Percentiles rank a stretch among this genome's conserved stretches.
Conservation (phyloP, 2,329 filamentous ascomycete genomes). For the Aspergillus sp. region DNA sequence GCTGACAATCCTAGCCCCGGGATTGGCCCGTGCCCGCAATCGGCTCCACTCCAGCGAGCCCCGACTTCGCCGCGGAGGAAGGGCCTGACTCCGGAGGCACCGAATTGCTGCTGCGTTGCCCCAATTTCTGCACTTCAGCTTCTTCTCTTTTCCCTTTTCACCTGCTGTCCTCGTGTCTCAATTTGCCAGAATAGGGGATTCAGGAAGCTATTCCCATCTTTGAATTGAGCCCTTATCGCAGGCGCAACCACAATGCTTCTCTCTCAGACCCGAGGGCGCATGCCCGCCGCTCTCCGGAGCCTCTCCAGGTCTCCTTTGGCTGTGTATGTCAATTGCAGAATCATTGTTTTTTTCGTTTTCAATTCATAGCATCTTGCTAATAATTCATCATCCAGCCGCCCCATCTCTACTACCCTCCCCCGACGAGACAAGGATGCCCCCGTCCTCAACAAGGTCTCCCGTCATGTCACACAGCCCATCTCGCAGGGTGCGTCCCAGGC, state of each 20-base stretch:
- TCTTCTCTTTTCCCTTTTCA: slow-evolving; percentile 1
- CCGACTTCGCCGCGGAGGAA: slow-evolving; percentile 13
- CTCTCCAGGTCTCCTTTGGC: slow-evolving; percentile 8
- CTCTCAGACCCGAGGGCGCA: slow-evolving; percentile 22
- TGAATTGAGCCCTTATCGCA: slow-evolving; percentile 1
- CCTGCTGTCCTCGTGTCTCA: neutral
- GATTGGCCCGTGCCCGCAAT: slow-evolving; percentile 10
- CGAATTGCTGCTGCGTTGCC: neutral
- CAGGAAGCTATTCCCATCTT: neutral
- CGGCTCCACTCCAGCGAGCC: slow-evolving; percentile 5
- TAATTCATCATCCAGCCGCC: slow-evolving; percentile 19
- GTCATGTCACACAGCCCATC: slow-evolving; percentile 89
- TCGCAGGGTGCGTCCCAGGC: slow-evolving; percentile 97
- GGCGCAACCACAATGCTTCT: slow-evolving; percentile 18
- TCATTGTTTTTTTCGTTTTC: neutral
- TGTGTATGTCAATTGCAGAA: slow-evolving; percentile 1
- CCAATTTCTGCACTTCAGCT: slow-evolving; percentile 1
- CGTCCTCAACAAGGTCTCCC: slow-evolving; percentile 75
- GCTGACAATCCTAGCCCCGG: slow-evolving; percentile 8
- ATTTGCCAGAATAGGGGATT: neutral
- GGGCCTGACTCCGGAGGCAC: slow-evolving; percentile 1
- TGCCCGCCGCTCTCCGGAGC: slow-evolving; percentile 23
- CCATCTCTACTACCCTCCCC: slow-evolving; percentile 42
- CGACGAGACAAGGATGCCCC: slow-evolving; percentile 44
- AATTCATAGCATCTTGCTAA: neutral